Base-by-base conservation (phyloP, 176 grass and related monocot genomes). In the Paspalum vaginatum region DNA sequence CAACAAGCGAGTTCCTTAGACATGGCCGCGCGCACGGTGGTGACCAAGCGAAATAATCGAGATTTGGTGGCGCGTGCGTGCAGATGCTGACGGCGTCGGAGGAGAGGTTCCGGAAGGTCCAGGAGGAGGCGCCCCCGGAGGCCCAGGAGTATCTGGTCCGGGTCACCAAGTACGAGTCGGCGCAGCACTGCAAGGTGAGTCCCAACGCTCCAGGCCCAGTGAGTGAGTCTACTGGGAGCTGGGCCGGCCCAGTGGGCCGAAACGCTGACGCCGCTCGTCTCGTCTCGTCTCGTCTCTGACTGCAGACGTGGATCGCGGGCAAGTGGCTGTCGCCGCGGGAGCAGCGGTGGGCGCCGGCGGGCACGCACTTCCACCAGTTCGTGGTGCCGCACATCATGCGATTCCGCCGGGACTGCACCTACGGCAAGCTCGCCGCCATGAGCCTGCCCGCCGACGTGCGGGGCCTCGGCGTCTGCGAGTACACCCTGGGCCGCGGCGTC, bases 331-430 rank as follows among this genome's bases (percentile, higher is more conserved):
- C 82, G n/a, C 81, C 78, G 20, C 41, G 32, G 54, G 82, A 93
- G 46, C 91, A 93, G 46, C 50, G 6, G 54, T 88, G 88, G 78
- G 85, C 91, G 14, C 78, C 88, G 20, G 59, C 85, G 44, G 91
- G 91, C 11, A 93, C 88, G 18, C 87, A 90, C 74, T 90, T 93
- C 81, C 85, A 93, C 79, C 91, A 90, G 65, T 93, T 93, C 63
- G 88, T 93, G 27, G 91, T 93, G 22, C 88, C 91, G 5, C 91
- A 85, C 2, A 65, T 88, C 58, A 83, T 90, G 52, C 51, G 68
- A 26, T 93, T 90, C 65, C 84, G 88, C 7, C 50, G 88, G 3
- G 88, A 93, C 51, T 93, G 91, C 32, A 32, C 32, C 32, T 32
- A 32, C 32, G 32, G 32, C 32, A 32, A 3, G 32, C 32, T 32